Conservation (phyloP, 2,329 filamentous ascomycete genomes). For the Cercospora sojina region DNA sequence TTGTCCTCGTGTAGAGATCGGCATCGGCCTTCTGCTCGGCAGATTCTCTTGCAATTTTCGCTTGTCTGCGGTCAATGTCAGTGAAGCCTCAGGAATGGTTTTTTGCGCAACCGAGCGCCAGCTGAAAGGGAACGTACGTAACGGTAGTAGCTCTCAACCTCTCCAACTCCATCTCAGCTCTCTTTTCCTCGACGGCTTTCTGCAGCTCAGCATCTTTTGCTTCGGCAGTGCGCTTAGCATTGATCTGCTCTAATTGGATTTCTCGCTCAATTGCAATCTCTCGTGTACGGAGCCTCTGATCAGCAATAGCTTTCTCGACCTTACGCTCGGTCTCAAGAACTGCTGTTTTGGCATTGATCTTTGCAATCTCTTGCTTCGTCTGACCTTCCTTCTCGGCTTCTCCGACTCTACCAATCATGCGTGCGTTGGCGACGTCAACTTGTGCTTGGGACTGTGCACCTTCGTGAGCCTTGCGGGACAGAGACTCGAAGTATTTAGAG, state of each 20-base stretch:
- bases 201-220: constrained; percentile 77
- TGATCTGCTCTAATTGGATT: constrained; percentile 72
- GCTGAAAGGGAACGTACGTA: constrained; percentile 43
- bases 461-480: constrained; percentile 80
- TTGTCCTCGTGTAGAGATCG: constrained; percentile 50
- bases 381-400: constrained; percentile 76
- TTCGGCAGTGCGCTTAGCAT: constrained; percentile 71
- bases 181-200: constrained; percentile 72
- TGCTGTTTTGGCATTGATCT: constrained; percentile 82
- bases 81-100: neutral
- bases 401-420: constrained; percentile 66
- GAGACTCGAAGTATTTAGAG: constrained; percentile 78
- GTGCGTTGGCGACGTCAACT: constrained; percentile 58
- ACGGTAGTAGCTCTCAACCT: constrained; percentile 74
- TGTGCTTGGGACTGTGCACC: constrained; percentile 78
- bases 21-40: constrained; percentile 53
- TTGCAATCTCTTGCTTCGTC: constrained; percentile 81
- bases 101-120: neutral
- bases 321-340: constrained; percentile 83
- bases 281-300: constrained; percentile 70
- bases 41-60: constrained; percentile 58
- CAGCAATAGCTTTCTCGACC: constrained; percentile 73
- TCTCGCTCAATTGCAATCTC: constrained; percentile 72
- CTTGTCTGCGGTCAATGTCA: constrained; percentile 48
- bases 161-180: constrained; percentile 77